Base-by-base conservation (phyloP, 192 early-diverging fungal species). In the Glomus cerebriforme region DNA sequence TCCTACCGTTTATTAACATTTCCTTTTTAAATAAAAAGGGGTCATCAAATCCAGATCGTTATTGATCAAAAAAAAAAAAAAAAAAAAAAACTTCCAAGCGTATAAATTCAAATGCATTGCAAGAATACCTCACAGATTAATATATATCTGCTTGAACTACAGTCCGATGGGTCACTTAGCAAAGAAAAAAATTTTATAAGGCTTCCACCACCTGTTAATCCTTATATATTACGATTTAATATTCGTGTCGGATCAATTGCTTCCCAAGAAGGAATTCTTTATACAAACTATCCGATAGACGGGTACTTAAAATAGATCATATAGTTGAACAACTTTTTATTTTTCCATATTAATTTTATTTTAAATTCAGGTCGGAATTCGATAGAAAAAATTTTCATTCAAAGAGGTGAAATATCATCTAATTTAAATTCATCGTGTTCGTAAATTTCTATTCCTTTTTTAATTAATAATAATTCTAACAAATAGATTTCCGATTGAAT, bases 261-360 rank as follows among this genome's bases (percentile, higher is more conserved):
- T n/a, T 90, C 92, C 24, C 87, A 88, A 63, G 85, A 88, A 34
- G 87, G 95, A 6, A 81, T 89, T n/a, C 82, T 99, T 39, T 86
- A 90, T 79, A 96, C 94, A 58, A 99, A 99, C 83, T 95, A 96
- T 88, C 95, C 95, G 3, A 81, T 91, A 27, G 80, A 90, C 65
- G 94, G 92, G 86, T 93, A 87, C 15, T 35, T 73, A 5, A 47
- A 17, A 7, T 71, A 24, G 26, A 43, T 43, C 43, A 39, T 26
- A 24, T 8, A 54, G 19, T 54, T 54, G 17, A 54, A 8, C 7
- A 17, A 31, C 13, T 34, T 32, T 19, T 83, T 26, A 27, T 80
- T 13, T 22, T 81, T 47, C 12, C n/a, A 3, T 3, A 34, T 47
- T 32, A 31, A 26, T 15, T 24, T 45, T 12, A 4, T 15, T 7